Evolutionary conservation across 2,329 filamentous ascomycete genomes (phyloP).

Genomic region (Nemania sp.): DNA sequence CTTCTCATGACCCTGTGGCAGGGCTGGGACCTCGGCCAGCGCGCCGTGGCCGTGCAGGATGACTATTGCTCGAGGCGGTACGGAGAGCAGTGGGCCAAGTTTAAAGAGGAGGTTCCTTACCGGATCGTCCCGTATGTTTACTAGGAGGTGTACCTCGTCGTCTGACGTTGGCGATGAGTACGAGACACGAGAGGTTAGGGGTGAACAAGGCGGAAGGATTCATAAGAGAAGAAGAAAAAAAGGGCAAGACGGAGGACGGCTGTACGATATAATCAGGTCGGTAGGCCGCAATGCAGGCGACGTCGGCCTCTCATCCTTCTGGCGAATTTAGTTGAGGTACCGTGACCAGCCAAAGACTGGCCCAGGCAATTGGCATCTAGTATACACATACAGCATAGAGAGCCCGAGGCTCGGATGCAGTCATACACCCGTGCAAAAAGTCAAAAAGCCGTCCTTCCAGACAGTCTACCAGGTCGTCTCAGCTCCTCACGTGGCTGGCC

Average conservation of each 20-base stretch:
- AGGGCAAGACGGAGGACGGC: not conserved
- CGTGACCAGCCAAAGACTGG: not conserved
- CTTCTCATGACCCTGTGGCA: slow-evolving; percentile 38
- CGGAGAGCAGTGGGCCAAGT: slow-evolving; percentile 46
- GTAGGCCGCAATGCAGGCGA: not conserved
- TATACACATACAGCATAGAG: slow-evolving; percentile 18
- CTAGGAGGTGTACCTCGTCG: slow-evolving; percentile 24
- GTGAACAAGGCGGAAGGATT: too few species aligned
- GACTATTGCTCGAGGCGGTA: slow-evolving; percentile 46
- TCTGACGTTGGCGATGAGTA: too few species aligned
- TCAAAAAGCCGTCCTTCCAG: not conserved
- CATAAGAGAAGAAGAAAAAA: not conserved
- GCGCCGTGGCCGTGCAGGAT: slow-evolving; percentile 42
- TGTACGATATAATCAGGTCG: not conserved
- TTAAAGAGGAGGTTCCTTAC: slow-evolving; percentile 46
- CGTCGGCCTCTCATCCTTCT: not conserved
- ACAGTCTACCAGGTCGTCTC: not conserved
- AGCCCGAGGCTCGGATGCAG: not conserved
- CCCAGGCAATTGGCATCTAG: slow-evolving; percentile 12
- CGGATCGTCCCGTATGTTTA: slow-evolving; percentile 46
- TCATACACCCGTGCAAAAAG: slow-evolving; percentile 10
- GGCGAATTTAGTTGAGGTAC: not conserved
- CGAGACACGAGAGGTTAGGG: too few species aligned
- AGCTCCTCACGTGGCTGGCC: not conserved
- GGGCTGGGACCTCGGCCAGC: slow-evolving; percentile 39